phyloP scores from a whole-genome alignment of 768 basidiomycete genomes.

The Suillus discolor region DNA sequence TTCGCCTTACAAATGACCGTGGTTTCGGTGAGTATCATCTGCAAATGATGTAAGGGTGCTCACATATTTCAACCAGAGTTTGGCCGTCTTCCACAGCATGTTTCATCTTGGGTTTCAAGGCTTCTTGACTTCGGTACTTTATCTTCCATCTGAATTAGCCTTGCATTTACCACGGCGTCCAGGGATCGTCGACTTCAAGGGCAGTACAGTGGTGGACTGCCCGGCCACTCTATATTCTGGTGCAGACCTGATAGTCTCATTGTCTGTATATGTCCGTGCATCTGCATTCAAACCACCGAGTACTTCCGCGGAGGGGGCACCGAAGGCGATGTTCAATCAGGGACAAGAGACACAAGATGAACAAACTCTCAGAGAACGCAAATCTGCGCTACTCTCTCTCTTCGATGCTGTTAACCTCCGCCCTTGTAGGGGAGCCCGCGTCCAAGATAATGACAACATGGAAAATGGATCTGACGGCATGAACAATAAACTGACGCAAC shows the following conservation, averaged over 20 bases:
- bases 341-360: slow-evolving; percentile 82
- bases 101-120: slow-evolving; percentile 72
- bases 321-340: slow-evolving; percentile 61
- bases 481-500: slow-evolving; percentile 42
- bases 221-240: slow-evolving; percentile 73
- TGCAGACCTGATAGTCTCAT: slow-evolving; percentile 73
- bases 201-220: slow-evolving; percentile 77
- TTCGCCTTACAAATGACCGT: slow-evolving; percentile 62
- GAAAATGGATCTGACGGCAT: slow-evolving; percentile 41
- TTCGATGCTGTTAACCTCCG: slow-evolving; percentile 75
- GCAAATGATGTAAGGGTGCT: not conserved
- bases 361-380: slow-evolving; percentile 77
- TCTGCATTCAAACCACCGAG: slow-evolving; percentile 63
- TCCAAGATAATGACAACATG: slow-evolving; percentile 29
- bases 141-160: not conserved
- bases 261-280: slow-evolving; percentile 69
- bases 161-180: not conserved
- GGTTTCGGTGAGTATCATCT: slow-evolving; percentile 58
- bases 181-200: slow-evolving; percentile 70
- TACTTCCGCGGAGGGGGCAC: slow-evolving; percentile 28
- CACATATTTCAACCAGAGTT: slow-evolving; percentile 54
- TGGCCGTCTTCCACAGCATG: slow-evolving; percentile 71
- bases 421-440: slow-evolving; percentile 53
- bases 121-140: slow-evolving; percentile 67
- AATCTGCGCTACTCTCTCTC: slow-evolving; percentile 68